phyloP scores from a whole-genome alignment of 225 moss, liverwort and hornwort genomes.

The Polytrichum formosum region DNA sequence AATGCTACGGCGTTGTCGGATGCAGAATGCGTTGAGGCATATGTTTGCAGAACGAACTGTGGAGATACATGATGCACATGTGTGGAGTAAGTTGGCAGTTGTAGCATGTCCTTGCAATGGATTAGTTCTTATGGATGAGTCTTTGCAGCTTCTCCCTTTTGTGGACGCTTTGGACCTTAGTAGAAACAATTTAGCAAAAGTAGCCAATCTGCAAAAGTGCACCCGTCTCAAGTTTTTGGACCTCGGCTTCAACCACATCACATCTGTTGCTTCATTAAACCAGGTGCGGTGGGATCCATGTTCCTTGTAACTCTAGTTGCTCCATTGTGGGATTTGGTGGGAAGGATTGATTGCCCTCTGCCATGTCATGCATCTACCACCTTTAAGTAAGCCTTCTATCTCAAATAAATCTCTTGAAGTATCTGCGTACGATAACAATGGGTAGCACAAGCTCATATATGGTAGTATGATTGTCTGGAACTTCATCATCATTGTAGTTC shows the following conservation, averaged over 20 bases:
- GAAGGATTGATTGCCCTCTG: no score
- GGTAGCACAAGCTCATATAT: no score
- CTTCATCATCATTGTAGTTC: no score
- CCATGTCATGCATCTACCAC: no score
- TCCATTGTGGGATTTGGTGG: no score
- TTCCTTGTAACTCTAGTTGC: no score
- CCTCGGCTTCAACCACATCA: slow-evolving; percentile 89
- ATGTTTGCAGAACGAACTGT: slow-evolving; percentile 90
- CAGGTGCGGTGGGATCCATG: slow-evolving; percentile 38
- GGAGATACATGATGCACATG: slow-evolving; percentile 79
- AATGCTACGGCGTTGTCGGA: slow-evolving; percentile 19
- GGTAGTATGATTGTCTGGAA: no score
- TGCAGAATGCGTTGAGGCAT: slow-evolving; percentile 93
- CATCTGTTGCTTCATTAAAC: slow-evolving; percentile 62
- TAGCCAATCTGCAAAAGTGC: slow-evolving; percentile 85
- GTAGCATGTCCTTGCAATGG: slow-evolving; percentile 88
- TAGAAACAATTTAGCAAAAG: no score
- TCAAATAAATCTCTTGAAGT: no score
- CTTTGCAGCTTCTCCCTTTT: slow-evolving; percentile 86
- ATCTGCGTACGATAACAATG: no score
- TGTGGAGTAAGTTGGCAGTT: slow-evolving; percentile 75
- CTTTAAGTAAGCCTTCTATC: no score
- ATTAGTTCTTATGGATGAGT: slow-evolving; percentile 92
- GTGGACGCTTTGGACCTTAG: slow-evolving; percentile 88
- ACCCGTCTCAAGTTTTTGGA: slow-evolving; percentile 78